phyloP scores from a whole-genome alignment of 805 yeast genomes.

The Zygosaccharomyces siamensis region DNA sequence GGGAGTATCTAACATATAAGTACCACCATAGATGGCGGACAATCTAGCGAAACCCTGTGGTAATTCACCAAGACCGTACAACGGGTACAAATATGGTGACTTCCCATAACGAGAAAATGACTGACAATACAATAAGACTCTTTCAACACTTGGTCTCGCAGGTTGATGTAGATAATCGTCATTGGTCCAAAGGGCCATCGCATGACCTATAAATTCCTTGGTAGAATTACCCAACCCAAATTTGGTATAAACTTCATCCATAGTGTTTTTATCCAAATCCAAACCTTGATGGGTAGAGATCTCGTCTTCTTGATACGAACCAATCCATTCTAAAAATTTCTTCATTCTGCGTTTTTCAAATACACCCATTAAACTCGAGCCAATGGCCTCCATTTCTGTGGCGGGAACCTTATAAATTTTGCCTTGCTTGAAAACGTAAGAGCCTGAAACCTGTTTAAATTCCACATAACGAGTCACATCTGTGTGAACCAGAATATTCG shows the following conservation, averaged over 20 bases:
- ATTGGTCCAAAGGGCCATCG: slow-evolving; percentile 95
- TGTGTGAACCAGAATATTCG: slow-evolving; percentile 91
- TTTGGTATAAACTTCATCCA: slow-evolving; percentile 84
- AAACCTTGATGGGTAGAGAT: slow-evolving; percentile 78
- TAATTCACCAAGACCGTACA: slow-evolving; percentile 93
- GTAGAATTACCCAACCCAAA: slow-evolving; percentile 91
- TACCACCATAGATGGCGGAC: slow-evolving; percentile 96
- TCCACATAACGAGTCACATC: slow-evolving; percentile 94
- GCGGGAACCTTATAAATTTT: slow-evolving; percentile 93
- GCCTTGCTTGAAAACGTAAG: slow-evolving; percentile 84
- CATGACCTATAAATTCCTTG: slow-evolving; percentile 94
- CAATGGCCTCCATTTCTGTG: slow-evolving; percentile 83
- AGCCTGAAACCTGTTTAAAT: slow-evolving; percentile 94
- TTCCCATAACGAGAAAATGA: slow-evolving; percentile 94
- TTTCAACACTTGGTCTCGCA: slow-evolving; percentile 85
- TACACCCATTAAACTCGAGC: slow-evolving; percentile 89
- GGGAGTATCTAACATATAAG: slow-evolving; percentile 96
- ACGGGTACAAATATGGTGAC: slow-evolving; percentile 92
- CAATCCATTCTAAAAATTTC: slow-evolving; percentile 83
- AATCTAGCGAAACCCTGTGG: slow-evolving; percentile 99
- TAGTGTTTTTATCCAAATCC: slow-evolving; percentile 79
- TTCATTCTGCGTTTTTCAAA: slow-evolving; percentile 95
- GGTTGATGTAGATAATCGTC: slow-evolving; percentile 86
- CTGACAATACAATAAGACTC: slow-evolving; percentile 78
- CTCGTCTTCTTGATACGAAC: slow-evolving; percentile 73